Conservation (phyloP, 2,329 filamentous ascomycete species). For the Harringtonia aguacate region DNA sequence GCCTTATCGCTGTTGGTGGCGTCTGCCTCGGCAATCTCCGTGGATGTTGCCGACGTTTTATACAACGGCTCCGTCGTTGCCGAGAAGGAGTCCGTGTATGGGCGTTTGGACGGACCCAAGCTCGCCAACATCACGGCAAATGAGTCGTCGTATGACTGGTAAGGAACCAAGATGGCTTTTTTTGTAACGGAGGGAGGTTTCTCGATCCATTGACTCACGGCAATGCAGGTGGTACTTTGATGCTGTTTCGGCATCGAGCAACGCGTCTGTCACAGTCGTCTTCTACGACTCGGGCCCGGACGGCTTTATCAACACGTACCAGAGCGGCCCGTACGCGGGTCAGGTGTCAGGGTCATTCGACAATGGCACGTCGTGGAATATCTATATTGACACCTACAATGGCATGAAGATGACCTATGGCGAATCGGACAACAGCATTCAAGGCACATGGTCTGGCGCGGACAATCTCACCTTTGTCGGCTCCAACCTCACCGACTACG, state of each 20-base stretch:
- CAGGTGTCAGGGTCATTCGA: conserved; percentile 3
- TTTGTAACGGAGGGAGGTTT: no score
- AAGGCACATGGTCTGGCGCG: neutral
- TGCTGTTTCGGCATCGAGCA: conserved; percentile 2
- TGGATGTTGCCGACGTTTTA: no score
- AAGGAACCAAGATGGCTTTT: no score
- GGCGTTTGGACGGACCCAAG: no score
- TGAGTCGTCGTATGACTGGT: no score
- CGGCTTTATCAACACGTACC: conserved; percentile 3
- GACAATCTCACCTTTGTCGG: conserved; percentile 7
- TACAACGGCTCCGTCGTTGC: no score
- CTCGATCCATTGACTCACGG: no score
- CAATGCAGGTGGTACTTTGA: conserved; percentile 9
- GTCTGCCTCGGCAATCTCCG: no score
- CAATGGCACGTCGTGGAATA: conserved; percentile 6
- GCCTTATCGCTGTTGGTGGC: no score
- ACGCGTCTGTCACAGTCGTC: conserved; percentile 6
- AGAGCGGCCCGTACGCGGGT: neutral
- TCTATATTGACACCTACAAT: neutral
- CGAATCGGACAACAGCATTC: neutral
- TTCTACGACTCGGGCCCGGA: conserved; percentile 9
- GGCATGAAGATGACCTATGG: neutral
- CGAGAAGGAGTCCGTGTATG: no score
- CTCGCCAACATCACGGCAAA: no score
- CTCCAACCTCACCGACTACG: conserved; percentile 2